Conservation (phyloP, 495 filamentous ascomycete species). For the Coniosporium apollinis region DNA sequence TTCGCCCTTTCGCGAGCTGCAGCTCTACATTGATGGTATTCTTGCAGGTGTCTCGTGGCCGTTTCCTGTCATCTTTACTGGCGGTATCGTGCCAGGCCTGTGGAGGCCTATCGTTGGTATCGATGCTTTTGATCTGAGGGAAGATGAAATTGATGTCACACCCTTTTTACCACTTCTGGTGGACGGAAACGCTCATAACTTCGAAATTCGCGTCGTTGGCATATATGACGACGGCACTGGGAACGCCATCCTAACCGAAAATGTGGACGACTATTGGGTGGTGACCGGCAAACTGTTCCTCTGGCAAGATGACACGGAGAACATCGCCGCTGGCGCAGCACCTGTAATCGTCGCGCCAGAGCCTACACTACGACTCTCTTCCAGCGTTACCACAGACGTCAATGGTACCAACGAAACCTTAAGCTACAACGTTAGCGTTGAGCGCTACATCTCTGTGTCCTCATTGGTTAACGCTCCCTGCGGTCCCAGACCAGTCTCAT, state of each 20-base stretch:
- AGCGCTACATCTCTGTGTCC: slow-evolving; percentile 37
- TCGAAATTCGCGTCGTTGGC: slow-evolving; percentile 54
- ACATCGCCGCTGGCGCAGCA: slow-evolving; percentile 32
- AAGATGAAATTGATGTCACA: slow-evolving; percentile 74
- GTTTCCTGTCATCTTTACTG: slow-evolving; percentile 77
- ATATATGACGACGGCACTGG: slow-evolving; percentile 36
- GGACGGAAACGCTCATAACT: slow-evolving; percentile 46
- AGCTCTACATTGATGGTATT: slow-evolving; percentile 58
- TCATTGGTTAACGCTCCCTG: slow-evolving; percentile 32
- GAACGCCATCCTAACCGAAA: slow-evolving; percentile 35
- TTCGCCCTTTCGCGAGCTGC: slow-evolving; percentile 69
- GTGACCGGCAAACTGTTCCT: slow-evolving; percentile 73
- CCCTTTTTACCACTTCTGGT: slow-evolving; percentile 56
- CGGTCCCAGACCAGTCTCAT: slow-evolving; percentile 27
- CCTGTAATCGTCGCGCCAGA: slow-evolving; percentile 22
- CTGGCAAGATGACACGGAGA: slow-evolving; percentile 38
- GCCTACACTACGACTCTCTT: slow-evolving; percentile 26
- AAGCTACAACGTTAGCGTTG: slow-evolving; percentile 38
- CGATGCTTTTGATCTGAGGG: slow-evolving; percentile 64
- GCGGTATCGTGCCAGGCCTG: slow-evolving; percentile 64
- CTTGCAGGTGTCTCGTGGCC: slow-evolving; percentile 73
- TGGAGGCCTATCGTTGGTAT: slow-evolving; percentile 79
- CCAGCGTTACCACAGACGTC: slow-evolving; percentile 22
- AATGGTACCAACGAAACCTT: slow-evolving; percentile 46
- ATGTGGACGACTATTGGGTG: slow-evolving; percentile 58